phyloP scores from a whole-genome alignment of 2,329 filamentous ascomycete species.

The Anisogramma anomala region DNA sequence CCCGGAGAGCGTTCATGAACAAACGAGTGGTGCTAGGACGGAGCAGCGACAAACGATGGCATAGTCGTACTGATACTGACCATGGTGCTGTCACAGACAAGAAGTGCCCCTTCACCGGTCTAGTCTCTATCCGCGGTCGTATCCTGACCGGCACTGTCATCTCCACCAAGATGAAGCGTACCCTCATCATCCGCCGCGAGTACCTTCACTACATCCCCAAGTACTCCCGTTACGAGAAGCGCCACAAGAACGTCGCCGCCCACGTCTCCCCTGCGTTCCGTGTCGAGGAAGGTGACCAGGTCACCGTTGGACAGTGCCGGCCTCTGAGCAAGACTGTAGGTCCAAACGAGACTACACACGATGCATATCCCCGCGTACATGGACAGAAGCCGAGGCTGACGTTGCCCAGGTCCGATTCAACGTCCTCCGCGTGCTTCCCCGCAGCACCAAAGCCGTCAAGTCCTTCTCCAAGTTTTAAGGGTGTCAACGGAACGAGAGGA shows the following conservation, averaged over 20 bases:
- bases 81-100: slow-evolving; percentile 59
- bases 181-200: slow-evolving; percentile 97
- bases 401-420: slow-evolving; percentile 86
- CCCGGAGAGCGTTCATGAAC: neutral
- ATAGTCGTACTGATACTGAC: slow-evolving; percentile 13
- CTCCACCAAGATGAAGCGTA: slow-evolving; percentile 99
- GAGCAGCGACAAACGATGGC: neutral
- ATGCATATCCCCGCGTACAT: neutral
- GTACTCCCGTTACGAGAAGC: slow-evolving; percentile 99
- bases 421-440: slow-evolving; percentile 94
- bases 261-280: slow-evolving; percentile 99
- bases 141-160: slow-evolving; percentile 98
- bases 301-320: slow-evolving; percentile 98
- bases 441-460: slow-evolving; percentile 97
- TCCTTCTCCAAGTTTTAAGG: slow-evolving; percentile 96
- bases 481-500: slow-evolving; percentile 17
- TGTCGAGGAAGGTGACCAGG: slow-evolving; percentile 99
- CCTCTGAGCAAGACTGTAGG: slow-evolving; percentile 98
- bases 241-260: slow-evolving; percentile 99
- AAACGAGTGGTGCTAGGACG: neutral
- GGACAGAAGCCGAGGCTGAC: slow-evolving; percentile 12
- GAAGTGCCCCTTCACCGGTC: slow-evolving; percentile 99
- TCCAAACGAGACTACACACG: slow-evolving; percentile 21
- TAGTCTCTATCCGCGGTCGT: slow-evolving; percentile 99
- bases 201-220: slow-evolving; percentile 99